Evolutionary conservation across 495 filamentous ascomycete genomes (phyloP), one percentile per base, ranked within the genome.

Genomic region (Hypoxylon fragiforme): DNA sequence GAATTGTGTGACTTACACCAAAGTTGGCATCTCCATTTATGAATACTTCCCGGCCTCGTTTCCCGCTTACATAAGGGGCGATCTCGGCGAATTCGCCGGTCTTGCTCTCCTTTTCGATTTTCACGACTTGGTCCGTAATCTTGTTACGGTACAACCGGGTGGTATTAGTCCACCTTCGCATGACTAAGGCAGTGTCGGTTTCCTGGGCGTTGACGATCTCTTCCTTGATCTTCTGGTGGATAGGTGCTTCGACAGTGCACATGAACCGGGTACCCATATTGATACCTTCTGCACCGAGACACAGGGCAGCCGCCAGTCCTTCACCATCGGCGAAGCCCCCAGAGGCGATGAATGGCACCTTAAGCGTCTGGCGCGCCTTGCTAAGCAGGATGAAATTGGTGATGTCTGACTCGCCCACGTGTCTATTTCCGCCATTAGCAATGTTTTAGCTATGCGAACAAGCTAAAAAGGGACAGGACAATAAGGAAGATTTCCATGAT

Each of bases 191-290:
- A 0, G 94, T 98, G 70, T 97, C 91, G 16, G 85, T 90, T 77
- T 98, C 94, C 53, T 89, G 77, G 2, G 92, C 88, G 42, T 84
- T 79, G 28, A 97, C 91, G 66, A 97, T 98, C 59, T 88, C 80
- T 70, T 91, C 79, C 77, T 98, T 98, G 70, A 98, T 87, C 45
- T 95, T 95, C 36, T 85, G 69, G 73, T 98, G 94, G 47, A 98
- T 91, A 0, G 94, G 94, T 35, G 89, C 85, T 69, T 97, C 92
- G 8, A 92, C 81, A 4, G 92, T 97, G 73, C 87, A 90, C 85
- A 96, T 91, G 73, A 97, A 96, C 16, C 91, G 79, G 7, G 91
- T 97, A 36, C 90, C 91, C 91, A 95, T 92, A 72, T 98, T 98
- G 68, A 97, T 89, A 50, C 94, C 94, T 69, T 92, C 91, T 0